Conservation (phyloP, 2,329 filamentous ascomycete species). For the Verticillium zaregamsianum region DNA sequence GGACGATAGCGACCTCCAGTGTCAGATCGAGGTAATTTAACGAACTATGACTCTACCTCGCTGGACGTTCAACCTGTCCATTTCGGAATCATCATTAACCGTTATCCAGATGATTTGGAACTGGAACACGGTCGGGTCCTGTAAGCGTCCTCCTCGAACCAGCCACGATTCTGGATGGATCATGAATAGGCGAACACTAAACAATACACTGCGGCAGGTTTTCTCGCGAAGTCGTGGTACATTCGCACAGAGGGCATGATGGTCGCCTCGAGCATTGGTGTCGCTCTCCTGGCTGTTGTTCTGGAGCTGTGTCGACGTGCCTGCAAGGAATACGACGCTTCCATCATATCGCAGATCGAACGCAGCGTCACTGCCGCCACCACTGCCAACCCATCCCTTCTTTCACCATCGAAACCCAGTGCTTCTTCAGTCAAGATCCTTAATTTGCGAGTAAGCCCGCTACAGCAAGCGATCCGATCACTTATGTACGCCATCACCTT, state of each 20-base stretch:
- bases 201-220: neutral
- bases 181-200: neutral
- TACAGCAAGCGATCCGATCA: constrained; percentile 1
- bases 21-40: neutral
- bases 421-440: neutral
- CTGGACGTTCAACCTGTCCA: too few relatives aligned
- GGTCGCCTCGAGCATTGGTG: constrained; percentile 5
- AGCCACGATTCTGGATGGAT: neutral
- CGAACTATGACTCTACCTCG: too few relatives aligned
- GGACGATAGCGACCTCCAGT: neutral
- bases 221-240: constrained; percentile 5
- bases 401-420: neutral
- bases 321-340: constrained; percentile 3
- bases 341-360: constrained; percentile 1
- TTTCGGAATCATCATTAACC: neutral
- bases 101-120: constrained; percentile 7
- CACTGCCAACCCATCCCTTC: neutral
- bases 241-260: constrained; percentile 7
- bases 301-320: constrained; percentile 2
- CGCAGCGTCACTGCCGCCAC: neutral
- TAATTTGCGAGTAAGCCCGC: neutral
- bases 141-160: neutral
- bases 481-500: constrained; percentile 2
- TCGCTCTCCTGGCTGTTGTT: constrained; percentile 3
- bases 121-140: constrained; percentile 7